Conservation (phyloP, 2,329 filamentous ascomycete species). For the Pyricularia pennisetigena region DNA sequence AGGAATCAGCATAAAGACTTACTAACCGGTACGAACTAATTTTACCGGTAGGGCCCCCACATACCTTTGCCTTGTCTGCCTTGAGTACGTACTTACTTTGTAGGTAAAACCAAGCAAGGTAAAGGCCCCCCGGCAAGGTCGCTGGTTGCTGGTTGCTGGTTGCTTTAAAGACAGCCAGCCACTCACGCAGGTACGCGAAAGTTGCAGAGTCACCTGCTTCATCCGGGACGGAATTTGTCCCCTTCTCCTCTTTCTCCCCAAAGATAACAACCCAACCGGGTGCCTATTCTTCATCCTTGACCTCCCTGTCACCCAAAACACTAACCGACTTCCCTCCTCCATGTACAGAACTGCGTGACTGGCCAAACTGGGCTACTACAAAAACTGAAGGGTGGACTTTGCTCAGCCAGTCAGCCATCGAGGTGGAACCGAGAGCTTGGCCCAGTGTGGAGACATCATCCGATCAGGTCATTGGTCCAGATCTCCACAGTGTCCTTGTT, state of each 20-base stretch:
- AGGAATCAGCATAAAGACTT: too few species aligned
- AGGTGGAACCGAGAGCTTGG: background rate
- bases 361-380: background rate
- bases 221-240: background rate
- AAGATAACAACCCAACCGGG: background rate
- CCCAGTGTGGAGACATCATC: background rate
- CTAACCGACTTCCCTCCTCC: background rate
- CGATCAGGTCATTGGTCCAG: background rate
- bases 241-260: background rate
- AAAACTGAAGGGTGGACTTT: background rate
- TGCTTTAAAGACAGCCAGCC: background rate
- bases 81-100: background rate
- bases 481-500: background rate
- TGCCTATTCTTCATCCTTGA: background rate
- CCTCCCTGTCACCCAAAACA: background rate
- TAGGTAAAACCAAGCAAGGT: background rate
- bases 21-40: too few species aligned
- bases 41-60: too few species aligned
- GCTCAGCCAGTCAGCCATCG: background rate
- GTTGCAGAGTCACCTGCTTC: slow-evolving; percentile 1
- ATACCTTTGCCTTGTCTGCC: background rate
- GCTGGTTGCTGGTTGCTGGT: too few species aligned
- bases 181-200: slow-evolving; percentile 2
- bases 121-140: background rate
- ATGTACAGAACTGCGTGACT: background rate